Base-by-base conservation (phyloP, 768 basidiomycete genomes). In the Pluteus cervinus region DNA sequence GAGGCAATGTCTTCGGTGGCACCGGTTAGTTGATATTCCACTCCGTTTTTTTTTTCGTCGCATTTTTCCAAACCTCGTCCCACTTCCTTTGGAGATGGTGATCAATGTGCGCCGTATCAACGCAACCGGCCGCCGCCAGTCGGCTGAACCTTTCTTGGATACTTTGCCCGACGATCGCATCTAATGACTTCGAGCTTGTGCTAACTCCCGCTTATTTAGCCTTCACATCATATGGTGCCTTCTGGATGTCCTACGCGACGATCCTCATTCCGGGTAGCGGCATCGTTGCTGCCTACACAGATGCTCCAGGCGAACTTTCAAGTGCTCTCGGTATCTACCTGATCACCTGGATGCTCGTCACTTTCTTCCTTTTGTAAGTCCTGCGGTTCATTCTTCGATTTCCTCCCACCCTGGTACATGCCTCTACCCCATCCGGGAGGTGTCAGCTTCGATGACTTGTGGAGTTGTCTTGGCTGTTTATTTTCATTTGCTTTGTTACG, bases 201-300 rank as follows among this genome's bases (percentile, higher is more conserved):
- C n/a, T n/a, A n/a, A n/a, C n/a, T n/a, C n/a, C n/a, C n/a, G n/a
- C n/a, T 14, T 28, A 9, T 21, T 11, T 41, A 76, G 81, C 81
- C 0, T 82, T 82, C 62, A 63, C 75, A 0, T 77, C 77, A 1
- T 83, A 76, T 36, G 81, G 81, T 21, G 77, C 69, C 2, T 83
- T 84, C 62, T 83, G 81, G 81, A 56, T 83, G 53, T 79, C 80
- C 2, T 82, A 68, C 26, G 81, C 68, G 7, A 56, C 68, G 1
- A 69, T 83, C 45, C 58, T 74, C 56, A 65, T 79, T 29, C 81
- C 81, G 0, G 63, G 67, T 29, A 62, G 65, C 1, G 79, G 79
- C n/a, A 61, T 82, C 24, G 15, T 40, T 4, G 44, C 57, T 0
- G 70, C 79, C 4, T 82, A 79, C 48, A 42, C 40, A 0, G 40